Conservation (phyloP, 176 grass and related monocot genomes). For the Canna indica region DNA sequence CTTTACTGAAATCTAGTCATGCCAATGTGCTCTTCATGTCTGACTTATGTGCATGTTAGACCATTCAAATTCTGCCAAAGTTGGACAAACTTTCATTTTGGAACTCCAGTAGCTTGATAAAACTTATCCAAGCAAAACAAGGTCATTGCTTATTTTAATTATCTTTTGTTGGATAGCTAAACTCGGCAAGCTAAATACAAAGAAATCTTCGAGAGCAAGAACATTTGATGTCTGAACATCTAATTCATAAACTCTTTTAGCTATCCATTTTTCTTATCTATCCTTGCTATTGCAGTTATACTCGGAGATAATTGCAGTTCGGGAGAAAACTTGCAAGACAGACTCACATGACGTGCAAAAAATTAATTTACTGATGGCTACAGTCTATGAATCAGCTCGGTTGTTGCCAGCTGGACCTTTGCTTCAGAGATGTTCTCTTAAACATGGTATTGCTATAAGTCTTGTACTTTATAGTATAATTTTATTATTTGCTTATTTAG, state of each 20-base stretch:
- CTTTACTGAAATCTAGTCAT: not conserved
- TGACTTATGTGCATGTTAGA: not conserved
- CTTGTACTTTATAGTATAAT: not conserved
- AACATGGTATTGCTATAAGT: constrained; percentile 37
- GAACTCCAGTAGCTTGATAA: not conserved
- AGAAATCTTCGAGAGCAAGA: not conserved
- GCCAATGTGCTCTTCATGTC: not conserved
- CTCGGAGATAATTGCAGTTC: constrained; percentile 38
- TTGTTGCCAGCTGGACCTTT: constrained; percentile 91
- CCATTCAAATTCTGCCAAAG: not conserved
- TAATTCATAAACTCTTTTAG: not conserved
- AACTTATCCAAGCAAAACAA: not conserved
- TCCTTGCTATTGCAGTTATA: constrained; percentile 46
- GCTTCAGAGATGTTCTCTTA: constrained; percentile 81
- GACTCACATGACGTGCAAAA: constrained; percentile 41
- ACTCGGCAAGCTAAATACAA: not conserved
- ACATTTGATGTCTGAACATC: not conserved
- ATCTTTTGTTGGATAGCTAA: not conserved
- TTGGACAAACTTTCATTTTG: not conserved
- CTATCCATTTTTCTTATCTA: constrained; percentile 6
- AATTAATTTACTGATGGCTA: constrained; percentile 71
- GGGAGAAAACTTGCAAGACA: constrained; percentile 28
- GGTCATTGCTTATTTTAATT: not conserved
- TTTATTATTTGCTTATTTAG: no score
- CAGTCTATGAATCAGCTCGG: constrained; percentile 84